Evolutionary conservation across 2,329 filamentous ascomycete species (phyloP).

Genomic region (Apiospora kogelbergensis): DNA sequence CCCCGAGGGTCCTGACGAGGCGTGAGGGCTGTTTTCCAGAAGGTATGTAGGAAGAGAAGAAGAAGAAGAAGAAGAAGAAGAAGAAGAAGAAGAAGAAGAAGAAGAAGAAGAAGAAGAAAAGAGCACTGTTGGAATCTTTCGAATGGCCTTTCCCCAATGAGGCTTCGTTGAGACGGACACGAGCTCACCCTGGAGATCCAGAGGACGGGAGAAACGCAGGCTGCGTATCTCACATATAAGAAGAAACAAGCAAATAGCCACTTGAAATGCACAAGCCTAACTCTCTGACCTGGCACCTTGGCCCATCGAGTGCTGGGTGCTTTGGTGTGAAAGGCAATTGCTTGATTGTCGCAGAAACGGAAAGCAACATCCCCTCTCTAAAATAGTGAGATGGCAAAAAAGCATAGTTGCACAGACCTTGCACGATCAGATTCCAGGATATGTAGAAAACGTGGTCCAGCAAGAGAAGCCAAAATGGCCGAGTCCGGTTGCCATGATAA

Average conservation of each 20-base stretch:
- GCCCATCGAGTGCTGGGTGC: not conserved
- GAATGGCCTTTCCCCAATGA: not conserved
- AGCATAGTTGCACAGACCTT: not conserved
- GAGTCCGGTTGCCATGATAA: not conserved
- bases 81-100: no score
- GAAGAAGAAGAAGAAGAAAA: not conserved
- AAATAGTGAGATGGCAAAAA: not conserved
- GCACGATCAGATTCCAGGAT: not conserved
- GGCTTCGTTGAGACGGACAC: not conserved
- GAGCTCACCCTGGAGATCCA: not conserved
- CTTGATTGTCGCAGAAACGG: not conserved
- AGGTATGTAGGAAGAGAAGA: not conserved
- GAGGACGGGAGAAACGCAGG: not conserved
- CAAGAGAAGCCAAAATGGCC: not conserved
- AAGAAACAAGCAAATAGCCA: not conserved
- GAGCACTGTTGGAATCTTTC: not conserved
- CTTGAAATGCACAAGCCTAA: not conserved
- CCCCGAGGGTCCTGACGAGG: not conserved
- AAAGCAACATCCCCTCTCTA: not conserved
- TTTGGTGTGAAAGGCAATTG: not conserved
- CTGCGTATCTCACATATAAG: not conserved
- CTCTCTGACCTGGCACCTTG: not conserved
- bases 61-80: no score
- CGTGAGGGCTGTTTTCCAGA: not conserved
- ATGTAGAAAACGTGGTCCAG: not conserved